These are phyloP conservation scores for Eucalyptus tenuipes DNA, from an alignment of 345 rosid species.

Conservation along the genomic window DNA sequence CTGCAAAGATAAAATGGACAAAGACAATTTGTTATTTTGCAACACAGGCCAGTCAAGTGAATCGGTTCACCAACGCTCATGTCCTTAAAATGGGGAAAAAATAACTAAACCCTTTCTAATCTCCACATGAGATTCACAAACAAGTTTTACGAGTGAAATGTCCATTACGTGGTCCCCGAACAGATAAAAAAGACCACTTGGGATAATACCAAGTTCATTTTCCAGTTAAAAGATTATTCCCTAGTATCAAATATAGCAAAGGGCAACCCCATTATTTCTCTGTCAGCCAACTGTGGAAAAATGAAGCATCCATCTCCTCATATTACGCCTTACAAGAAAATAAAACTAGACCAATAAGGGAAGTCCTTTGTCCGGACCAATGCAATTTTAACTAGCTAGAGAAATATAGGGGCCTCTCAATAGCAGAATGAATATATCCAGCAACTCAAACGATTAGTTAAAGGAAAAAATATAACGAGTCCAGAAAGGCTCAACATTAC, in stretches of 20 bases:
- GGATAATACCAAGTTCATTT: not conserved
- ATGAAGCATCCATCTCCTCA: not conserved
- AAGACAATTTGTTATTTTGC: not conserved
- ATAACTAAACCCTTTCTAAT: not conserved
- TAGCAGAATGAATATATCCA: not conserved
- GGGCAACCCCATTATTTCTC: not conserved
- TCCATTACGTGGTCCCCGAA: not conserved
- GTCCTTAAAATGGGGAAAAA: not conserved
- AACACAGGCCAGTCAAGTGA: not conserved
- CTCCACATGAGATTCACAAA: not conserved
- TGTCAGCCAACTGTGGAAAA: not conserved
- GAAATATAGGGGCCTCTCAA: not conserved
- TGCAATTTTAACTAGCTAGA: not conserved
- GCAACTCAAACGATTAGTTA: not conserved
- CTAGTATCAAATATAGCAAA: not conserved
- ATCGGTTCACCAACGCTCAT: not conserved
- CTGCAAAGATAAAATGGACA: not conserved
- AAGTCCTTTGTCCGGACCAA: not conserved
- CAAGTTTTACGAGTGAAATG: not conserved
- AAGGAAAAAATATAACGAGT: not conserved
- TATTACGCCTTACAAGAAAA: not conserved
- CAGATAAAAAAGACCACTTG: not conserved
- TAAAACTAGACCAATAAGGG: not conserved
- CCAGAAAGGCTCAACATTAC: not conserved
- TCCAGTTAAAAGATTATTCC: not conserved